Base-by-base conservation (phyloP, 192 early-diverging fungal species). In the Cladochytrium replicatum region DNA sequence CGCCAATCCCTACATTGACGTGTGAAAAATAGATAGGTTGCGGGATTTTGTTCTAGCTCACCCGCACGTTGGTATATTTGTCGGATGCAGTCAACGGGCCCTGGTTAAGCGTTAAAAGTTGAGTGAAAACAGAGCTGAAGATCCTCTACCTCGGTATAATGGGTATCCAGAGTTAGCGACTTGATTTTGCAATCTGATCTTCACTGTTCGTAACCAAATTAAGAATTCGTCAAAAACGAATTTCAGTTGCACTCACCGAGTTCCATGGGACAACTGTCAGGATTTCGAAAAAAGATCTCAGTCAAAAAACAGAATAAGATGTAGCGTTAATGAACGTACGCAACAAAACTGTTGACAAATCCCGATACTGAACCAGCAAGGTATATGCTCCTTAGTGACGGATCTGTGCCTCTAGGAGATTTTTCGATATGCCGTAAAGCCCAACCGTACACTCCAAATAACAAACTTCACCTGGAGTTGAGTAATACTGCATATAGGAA, bases 361-460 rank as follows among this genome's bases (percentile, higher is more conserved):
- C 72, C 72, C 2, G 61, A 57, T 22, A 43, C 56, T 22, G 37
- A 67, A 43, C 72, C 72, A 6, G 72, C 72, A 26, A 27, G 48
- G 37, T 61, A 68, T 26, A 74, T 69, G 34, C 42, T 27, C 11
- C 41, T 31, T 21, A 60, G 29, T 32, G 58, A 28, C 2, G 53
- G 42, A 39, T n/a, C 26, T 6, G 31, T 54, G 25, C 48, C 48
- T 6, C 48, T 61, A 17, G n/a, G n/a, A n/a, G n/a, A n/a, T 2
- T 27, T 13, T n/a, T 51, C 54, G 38, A 67, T 43, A 24, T 66
- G 57, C 11, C 68, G 64, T 24, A 74, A 52, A 32, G 58, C 59
- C 39, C 41, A 62, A 13, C 72, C 67, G 40, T 74, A 69, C 8
- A 74, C 72, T 8, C 62, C 72, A 57, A 74, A 74, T 17, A 74